Percentiles rank a stretch among this genome's conserved stretches.
Conservation (phyloP, 2,329 filamentous ascomycete species). For the Myriangium duriaei region DNA sequence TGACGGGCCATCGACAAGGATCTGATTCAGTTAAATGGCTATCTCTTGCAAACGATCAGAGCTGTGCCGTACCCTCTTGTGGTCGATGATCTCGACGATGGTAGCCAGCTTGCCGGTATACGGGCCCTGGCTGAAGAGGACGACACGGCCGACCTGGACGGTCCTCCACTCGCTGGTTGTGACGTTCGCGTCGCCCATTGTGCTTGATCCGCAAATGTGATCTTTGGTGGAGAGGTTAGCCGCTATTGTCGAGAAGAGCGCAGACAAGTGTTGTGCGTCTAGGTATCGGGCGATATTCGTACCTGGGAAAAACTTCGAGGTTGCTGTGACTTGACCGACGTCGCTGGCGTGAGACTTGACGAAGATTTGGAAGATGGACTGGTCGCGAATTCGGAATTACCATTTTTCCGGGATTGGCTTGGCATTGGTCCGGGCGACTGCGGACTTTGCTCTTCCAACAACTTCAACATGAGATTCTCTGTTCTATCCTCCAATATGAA, state of each 20-base stretch:
- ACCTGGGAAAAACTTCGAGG: neutral
- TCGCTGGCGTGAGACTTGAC: neutral
- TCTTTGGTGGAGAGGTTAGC: neutral
- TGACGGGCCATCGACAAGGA: slow-evolving; percentile 89
- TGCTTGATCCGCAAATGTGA: slow-evolving; percentile 13
- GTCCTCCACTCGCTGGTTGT: slow-evolving; percentile 62
- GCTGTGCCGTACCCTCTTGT: slow-evolving; percentile 91
- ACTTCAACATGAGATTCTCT: neutral
- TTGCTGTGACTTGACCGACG: neutral
- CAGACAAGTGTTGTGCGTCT: neutral
- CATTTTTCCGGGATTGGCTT: neutral
- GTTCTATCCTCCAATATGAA: neutral
- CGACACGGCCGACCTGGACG: slow-evolving; percentile 96
- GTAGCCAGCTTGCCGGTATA: slow-evolving; percentile 76
- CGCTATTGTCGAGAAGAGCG: neutral
- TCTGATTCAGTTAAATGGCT: slow-evolving; percentile 41
- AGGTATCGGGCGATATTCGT: neutral
- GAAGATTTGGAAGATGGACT: neutral
- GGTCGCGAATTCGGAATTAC: neutral
- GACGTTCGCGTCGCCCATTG: slow-evolving; percentile 37
- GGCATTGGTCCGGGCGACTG: neutral
- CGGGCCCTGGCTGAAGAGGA: slow-evolving; percentile 76
- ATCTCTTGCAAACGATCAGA: neutral
- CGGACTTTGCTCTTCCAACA: neutral
- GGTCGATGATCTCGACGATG: slow-evolving; percentile 99